Percentiles rank a stretch among this genome's conserved stretches.
These are phyloP conservation scores for Tripidium arundinaceum DNA, from an alignment of 202 grass and related monocot genomes.

Conservation along the genomic window DNA sequence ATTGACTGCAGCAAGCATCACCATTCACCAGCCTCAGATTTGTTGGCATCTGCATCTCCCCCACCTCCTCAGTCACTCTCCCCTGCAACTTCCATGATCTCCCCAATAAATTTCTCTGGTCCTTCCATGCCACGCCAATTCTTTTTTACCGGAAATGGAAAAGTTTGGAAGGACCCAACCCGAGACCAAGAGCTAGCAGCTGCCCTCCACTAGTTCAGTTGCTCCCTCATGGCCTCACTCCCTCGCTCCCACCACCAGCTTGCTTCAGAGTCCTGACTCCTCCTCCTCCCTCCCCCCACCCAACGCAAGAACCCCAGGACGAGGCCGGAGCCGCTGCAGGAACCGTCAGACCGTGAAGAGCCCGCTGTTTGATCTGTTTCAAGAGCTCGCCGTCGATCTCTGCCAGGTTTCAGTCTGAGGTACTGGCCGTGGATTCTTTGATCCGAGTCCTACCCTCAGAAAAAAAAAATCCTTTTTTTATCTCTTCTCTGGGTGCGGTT, in stretches of 20 bases:
- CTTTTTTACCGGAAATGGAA: constrained; percentile 51
- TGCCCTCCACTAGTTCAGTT: constrained; percentile 37
- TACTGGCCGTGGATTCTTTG: constrained; percentile 33
- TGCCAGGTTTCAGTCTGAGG: constrained; percentile 11
- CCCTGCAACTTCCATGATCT: constrained; percentile 14
- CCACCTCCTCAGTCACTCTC: background rate
- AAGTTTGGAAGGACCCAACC: constrained; percentile 28
- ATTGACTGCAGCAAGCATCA: constrained; percentile 20
- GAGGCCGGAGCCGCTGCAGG: background rate
- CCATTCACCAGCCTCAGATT: constrained; percentile 12
- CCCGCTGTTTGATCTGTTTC: constrained; percentile 31
- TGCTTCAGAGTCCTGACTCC: constrained; percentile 8
- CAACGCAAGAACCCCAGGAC: background rate
- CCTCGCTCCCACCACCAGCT: constrained; percentile 28
- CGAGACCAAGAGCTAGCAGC: constrained; percentile 14
- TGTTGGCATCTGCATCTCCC: constrained; percentile 24
- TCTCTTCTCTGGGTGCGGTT: background rate
- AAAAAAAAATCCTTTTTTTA: background rate
- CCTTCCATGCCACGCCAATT: constrained; percentile 30
- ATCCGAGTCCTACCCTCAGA: constrained; percentile 13
- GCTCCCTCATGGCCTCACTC: background rate
- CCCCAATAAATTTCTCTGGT: constrained; percentile 25
- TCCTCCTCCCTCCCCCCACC: background rate
- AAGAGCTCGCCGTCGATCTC: constrained; percentile 18
- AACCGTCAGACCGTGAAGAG: background rate